Conservation (phyloP, 139 green algal genomes). For the Zygnema circumcarinatum region DNA sequence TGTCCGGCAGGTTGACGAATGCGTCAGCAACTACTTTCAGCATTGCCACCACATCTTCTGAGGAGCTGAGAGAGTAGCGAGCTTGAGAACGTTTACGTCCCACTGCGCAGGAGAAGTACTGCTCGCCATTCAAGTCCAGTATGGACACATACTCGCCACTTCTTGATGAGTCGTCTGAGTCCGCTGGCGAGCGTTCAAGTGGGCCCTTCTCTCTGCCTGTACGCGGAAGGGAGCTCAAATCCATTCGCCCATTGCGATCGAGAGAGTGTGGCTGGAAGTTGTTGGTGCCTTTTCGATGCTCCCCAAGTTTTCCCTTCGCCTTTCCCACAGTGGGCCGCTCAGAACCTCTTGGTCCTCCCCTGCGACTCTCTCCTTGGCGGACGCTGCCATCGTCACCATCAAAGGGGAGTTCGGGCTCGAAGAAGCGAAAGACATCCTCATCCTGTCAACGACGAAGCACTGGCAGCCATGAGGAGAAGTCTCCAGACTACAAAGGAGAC, state of each 20-base stretch:
- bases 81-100: constrained; percentile 42
- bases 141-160: constrained; percentile 23
- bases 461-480: background rate
- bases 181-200: background rate
- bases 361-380: background rate
- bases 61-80: constrained; percentile 23
- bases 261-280: constrained; percentile 10
- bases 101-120: constrained; percentile 52
- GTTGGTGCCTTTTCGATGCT: background rate
- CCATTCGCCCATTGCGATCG: constrained; percentile 6
- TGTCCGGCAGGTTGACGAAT: background rate
- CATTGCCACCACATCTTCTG: constrained; percentile 40
- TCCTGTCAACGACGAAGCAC: constrained; percentile 39
- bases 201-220: background rate
- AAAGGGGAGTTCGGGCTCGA: constrained; percentile 41
- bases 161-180: constrained; percentile 20
- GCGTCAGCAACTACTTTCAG: constrained; percentile 28
- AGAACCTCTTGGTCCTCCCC: background rate
- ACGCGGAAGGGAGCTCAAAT: background rate
- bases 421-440: constrained; percentile 53
- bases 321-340: background rate
- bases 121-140: constrained; percentile 30
- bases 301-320: background rate
- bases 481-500: too few relatives aligned
- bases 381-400: constrained; percentile 22